Evolutionary conservation across 345 rosid species (phyloP).

Genomic region (Carallia brachiata): DNA sequence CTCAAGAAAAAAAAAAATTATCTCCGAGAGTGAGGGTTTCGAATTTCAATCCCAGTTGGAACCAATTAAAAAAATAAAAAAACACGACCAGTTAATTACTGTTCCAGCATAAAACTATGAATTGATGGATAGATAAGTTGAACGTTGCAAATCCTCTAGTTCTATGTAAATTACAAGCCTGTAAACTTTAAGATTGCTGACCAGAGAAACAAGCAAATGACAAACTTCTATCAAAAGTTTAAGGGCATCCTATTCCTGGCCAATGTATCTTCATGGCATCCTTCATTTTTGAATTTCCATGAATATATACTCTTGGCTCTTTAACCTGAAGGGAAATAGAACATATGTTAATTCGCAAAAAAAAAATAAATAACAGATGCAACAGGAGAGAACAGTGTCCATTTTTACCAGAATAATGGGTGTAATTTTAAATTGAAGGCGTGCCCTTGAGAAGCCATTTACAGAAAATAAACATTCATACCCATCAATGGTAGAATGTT

Average conservation of each 20-base stretch:
- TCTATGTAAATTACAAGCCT: no score
- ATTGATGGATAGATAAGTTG: no score
- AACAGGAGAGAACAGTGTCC: not conserved
- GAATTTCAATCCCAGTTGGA: no score
- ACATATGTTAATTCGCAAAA: not conserved
- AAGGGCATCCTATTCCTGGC: constrained; percentile 78
- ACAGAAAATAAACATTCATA: constrained; percentile 61
- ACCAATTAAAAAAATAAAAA: no score
- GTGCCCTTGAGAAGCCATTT: constrained; percentile 63
- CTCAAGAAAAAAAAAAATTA: no score
- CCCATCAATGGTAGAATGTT: constrained; percentile 62
- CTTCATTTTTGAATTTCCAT: constrained; percentile 39
- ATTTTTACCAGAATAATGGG: constrained; percentile 58
- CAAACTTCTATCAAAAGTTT: constrained; percentile 9
- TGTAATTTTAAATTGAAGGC: constrained; percentile 50
- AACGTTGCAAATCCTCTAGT: no score
- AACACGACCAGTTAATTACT: no score
- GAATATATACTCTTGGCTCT: constrained; percentile 67
- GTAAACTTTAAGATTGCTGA: no score
- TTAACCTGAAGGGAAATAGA: constrained; percentile 51
- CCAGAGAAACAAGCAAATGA: not conserved
- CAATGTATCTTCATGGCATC: constrained; percentile 40
- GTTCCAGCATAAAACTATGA: no score
- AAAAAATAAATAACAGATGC: not conserved
- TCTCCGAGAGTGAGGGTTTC: no score